Percentiles rank a stretch among this genome's conserved stretches.
These are phyloP conservation scores for Tilletia caries DNA, from an alignment of 1,284 basidiomycete species.

Conservation along the genomic window DNA sequence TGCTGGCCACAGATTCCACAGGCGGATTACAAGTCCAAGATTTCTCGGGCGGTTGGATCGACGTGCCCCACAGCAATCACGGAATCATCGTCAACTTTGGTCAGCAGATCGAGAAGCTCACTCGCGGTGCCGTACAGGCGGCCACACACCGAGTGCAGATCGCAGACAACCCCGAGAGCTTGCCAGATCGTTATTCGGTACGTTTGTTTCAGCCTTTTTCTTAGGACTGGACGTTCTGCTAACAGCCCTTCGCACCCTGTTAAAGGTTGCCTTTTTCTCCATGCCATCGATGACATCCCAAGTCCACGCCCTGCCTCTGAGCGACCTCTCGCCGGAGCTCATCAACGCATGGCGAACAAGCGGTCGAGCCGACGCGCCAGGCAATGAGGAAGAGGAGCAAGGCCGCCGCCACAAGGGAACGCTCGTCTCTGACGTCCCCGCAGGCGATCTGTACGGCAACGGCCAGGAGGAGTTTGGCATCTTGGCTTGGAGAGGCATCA, in stretches of 20 bases:
- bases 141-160: slow-evolving; percentile 42
- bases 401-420: not conserved
- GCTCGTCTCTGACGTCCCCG: not conserved
- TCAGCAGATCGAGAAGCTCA: slow-evolving; percentile 43
- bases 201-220: not conserved
- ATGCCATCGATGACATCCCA: slow-evolving; percentile 32
- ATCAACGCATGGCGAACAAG: slow-evolving; percentile 22
- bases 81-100: slow-evolving; percentile 44
- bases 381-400: not conserved
- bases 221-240: not conserved
- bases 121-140: slow-evolving; percentile 34
- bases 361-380: slow-evolving; percentile 1
- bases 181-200: slow-evolving; percentile 9
- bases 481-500: slow-evolving; percentile 8
- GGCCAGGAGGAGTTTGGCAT: slow-evolving; percentile 3
- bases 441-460: slow-evolving; percentile 4
- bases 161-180: not conserved
- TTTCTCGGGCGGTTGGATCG: slow-evolving; percentile 34
- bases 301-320: slow-evolving; percentile 22
- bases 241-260: not conserved
- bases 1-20: slow-evolving; percentile 32
- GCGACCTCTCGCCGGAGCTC: slow-evolving; percentile 25
- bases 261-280: slow-evolving; percentile 38
- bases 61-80: slow-evolving; percentile 28
- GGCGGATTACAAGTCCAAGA: slow-evolving; percentile 40